phyloP scores from a whole-genome alignment of 306 rosid species.

The Cicer arietinum region DNA sequence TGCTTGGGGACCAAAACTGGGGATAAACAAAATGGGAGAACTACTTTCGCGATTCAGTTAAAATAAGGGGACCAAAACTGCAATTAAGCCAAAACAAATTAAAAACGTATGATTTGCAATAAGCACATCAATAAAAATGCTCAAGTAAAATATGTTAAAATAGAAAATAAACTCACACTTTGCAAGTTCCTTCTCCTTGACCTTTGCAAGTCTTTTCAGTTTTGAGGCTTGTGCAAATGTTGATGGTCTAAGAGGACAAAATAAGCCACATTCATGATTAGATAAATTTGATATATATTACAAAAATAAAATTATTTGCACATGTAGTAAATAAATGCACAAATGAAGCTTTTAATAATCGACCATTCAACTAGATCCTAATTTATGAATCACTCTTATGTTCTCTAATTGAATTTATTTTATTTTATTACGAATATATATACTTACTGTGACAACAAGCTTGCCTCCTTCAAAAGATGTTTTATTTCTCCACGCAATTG shows the following conservation, averaged over 20 bases:
- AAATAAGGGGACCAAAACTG: too few species aligned
- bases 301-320: background rate
- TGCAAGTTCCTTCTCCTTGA: conserved; percentile 81
- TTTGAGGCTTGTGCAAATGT: conserved; percentile 90
- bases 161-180: conserved; percentile 61
- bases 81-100: too few species aligned
- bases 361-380: background rate
- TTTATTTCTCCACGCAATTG: conserved; percentile 64
- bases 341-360: background rate
- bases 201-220: conserved; percentile 70
- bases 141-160: background rate
- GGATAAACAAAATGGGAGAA: too few species aligned
- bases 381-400: background rate
- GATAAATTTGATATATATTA: too few species aligned
- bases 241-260: conserved; percentile 63
- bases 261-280: too few species aligned
- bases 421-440: background rate
- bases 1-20: too few species aligned
- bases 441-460: conserved; percentile 74
- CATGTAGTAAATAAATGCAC: background rate
- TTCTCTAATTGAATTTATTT: too few species aligned
- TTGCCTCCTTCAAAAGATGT: conserved; percentile 65
- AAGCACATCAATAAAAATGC: background rate
- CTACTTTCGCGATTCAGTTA: too few species aligned
- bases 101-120: too few species aligned